Percentiles rank a stretch among this genome's conserved stretches.
phyloP scores from a whole-genome alignment of 352 stramenopile genomes.

The Thalassiosira mediterranea region DNA sequence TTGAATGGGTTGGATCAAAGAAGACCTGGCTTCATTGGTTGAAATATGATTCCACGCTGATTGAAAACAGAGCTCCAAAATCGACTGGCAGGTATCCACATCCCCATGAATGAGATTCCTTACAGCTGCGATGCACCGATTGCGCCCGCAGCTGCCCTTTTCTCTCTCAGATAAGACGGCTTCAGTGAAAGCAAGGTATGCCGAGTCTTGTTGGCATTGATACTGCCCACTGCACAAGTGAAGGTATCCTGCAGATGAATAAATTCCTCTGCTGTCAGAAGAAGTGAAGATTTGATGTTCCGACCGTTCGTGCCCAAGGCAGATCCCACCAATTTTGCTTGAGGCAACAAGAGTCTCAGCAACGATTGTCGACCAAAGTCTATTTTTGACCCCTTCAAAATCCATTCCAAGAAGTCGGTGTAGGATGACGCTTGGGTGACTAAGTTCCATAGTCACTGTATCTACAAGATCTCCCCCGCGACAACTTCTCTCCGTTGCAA shows the following conservation, averaged over 20 bases:
- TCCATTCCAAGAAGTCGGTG: conserved; percentile 68
- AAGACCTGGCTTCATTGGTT: conserved; percentile 49
- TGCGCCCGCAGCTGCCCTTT: conserved; percentile 36
- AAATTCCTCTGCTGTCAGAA: too few relatives aligned
- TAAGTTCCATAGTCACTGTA: too few relatives aligned
- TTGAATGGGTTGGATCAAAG: conserved; percentile 69
- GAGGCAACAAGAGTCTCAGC: conserved; percentile 73
- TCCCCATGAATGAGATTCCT: conserved; percentile 65
- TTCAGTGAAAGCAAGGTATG: conserved; percentile 46
- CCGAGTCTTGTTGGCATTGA: too few relatives aligned
- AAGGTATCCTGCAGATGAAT: too few relatives aligned
- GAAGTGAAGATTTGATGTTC: conserved; percentile 34
- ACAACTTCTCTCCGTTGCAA: conserved; percentile 26
- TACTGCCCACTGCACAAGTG: too few relatives aligned
- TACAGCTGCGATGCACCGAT: conserved; percentile 60
- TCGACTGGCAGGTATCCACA: conserved; percentile 51
- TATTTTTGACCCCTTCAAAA: conserved; percentile 70
- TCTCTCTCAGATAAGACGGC: conserved; percentile 47
- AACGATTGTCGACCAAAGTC: conserved; percentile 73
- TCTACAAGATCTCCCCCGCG: conserved; percentile 20
- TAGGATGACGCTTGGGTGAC: conserved; percentile 53
- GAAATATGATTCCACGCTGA: conserved; percentile 65
- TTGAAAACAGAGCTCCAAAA: conserved; percentile 68
- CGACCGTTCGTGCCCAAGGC: conserved; percentile 6
- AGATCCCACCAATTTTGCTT: conserved; percentile 23